These are phyloP conservation scores for Musa balbisiana DNA, from an alignment of 202 grass and related monocot species.

Conservation along the genomic window DNA sequence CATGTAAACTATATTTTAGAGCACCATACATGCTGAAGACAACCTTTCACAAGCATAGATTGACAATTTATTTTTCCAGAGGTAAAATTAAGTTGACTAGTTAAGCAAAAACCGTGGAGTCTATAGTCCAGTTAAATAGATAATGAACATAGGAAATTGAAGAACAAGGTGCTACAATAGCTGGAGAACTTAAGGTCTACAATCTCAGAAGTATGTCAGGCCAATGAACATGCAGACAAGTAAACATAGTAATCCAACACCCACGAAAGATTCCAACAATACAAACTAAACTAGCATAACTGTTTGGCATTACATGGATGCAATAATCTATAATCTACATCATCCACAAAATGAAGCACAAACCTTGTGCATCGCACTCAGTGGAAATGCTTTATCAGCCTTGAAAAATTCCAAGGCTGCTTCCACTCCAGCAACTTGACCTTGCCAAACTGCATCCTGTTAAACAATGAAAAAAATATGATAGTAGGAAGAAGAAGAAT, in stretches of 20 bases:
- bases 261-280: background rate
- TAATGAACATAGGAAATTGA: too few relatives aligned
- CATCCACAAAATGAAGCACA: slow-evolving; percentile 19
- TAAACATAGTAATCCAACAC: background rate
- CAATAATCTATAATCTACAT: background rate
- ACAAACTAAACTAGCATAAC: too few relatives aligned
- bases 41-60: too few relatives aligned
- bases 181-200: background rate
- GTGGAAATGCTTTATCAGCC: slow-evolving; percentile 67
- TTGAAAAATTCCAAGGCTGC: slow-evolving; percentile 82
- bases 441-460: slow-evolving; percentile 85
- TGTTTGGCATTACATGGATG: background rate
- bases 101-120: too few relatives aligned
- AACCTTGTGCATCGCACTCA: slow-evolving; percentile 63
- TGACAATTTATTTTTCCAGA: too few relatives aligned
- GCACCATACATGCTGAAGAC: too few relatives aligned
- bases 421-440: slow-evolving; percentile 70
- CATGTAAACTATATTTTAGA: too few relatives aligned
- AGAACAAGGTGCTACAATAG: background rate
- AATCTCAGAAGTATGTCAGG: background rate
- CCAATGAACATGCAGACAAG: background rate
- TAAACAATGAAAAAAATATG: background rate
- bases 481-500: background rate
- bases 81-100: too few relatives aligned
- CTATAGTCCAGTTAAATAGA: too few relatives aligned